Evolutionary conservation across 225 moss, liverwort and hornwort genomes (phyloP), one percentile per base, ranked within the genome.

Genomic region (Physcomitrium patens): DNA sequence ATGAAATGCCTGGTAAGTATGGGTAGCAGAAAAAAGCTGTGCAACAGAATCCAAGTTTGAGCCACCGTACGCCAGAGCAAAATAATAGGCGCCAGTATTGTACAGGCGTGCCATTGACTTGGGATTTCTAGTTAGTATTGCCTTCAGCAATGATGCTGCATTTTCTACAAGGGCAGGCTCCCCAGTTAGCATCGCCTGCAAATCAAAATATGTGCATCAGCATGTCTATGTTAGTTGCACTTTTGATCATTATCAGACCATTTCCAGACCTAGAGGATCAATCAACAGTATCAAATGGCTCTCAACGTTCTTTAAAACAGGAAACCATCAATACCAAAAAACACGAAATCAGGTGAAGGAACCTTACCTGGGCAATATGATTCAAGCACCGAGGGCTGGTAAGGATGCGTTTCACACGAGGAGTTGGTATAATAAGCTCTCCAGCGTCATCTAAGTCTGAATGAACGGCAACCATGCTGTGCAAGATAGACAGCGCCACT

Each of bases 401-500:
- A 58, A 94, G 87, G 59, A 94, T 94, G 12, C 93, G 87, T 78
- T 94, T 94, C 31, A 94, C 93, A 69, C 86, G 81, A 59, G 93
- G 93, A 69, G 93, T 94, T 58, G 93, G 93, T 50, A 89, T 94
- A 61, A 94, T 85, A 62, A 91, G 91, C 81, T 94, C 93, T 75
- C 93, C 93, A 63, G 93, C 93, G 79, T 94, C 91, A 82, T 94
- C 93, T 27, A 94, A 79, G 72, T 94, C 93, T 73, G 93, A 94
- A 78, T 94, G 93, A 78, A 94, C 91, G 52, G 87, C 84, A 59
- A 90, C 93, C 93, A 94, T 94, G 73, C 85, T 94, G 78, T 94
- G 93, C 79, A 94, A 76, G 68, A 94, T 94, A 67, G 93, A 83
- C 13, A 94, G 75, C 28, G 91, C 89, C 60, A 91, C 87, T 78